Evolutionary conservation across 345 rosid genomes (phyloP), one percentile per base, ranked within the genome.

Genomic region (Lepidium sativum): DNA sequence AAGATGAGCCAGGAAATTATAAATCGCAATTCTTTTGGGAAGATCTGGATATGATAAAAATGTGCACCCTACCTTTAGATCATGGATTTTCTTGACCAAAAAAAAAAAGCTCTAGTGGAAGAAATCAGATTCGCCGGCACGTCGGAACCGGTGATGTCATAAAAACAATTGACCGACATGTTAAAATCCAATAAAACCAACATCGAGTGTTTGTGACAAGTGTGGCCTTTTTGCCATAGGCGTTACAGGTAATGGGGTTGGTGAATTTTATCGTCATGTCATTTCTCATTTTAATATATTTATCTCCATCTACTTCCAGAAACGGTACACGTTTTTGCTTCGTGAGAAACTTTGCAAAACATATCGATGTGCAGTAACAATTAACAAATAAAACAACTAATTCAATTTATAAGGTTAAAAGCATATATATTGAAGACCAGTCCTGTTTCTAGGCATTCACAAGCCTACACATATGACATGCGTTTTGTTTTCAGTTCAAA

Each of bases 381-480:
- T 14, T 33, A 31, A 13, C 16, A 29, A 59, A 31, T 11, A 31
- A 63, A n/a, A 14, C 5, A 9, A 14, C 5, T 23, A 27, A 64
- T 65, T 51, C 75, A 44, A 17, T 43, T 47, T 15, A 13, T 12
- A 21, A 14, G 34, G 33, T 54, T 9, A 10, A 70, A 70, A 54
- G 10, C 32, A 55, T 9, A 49, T 25, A 67, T 50, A 51, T 13
- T 34, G 16, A 50, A 50, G 43, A 65, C 60, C 35, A 58, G 35
- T 72, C 16, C 13, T 51, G 61, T 65, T 50, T 65, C 76, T 58
- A 72, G 76, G 76, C 76, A 50, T 57, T 65, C 70, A 65, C 41
- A 64, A 71, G 47, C 75, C 70, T 71, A 57, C 54, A 71, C 70
- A 57, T 64, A 48, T 21, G 13, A 2, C 7, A 27, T 27, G 33